These are phyloP conservation scores for Candida ficus DNA, from an alignment of 805 yeast genomes.

Conservation along the genomic window DNA sequence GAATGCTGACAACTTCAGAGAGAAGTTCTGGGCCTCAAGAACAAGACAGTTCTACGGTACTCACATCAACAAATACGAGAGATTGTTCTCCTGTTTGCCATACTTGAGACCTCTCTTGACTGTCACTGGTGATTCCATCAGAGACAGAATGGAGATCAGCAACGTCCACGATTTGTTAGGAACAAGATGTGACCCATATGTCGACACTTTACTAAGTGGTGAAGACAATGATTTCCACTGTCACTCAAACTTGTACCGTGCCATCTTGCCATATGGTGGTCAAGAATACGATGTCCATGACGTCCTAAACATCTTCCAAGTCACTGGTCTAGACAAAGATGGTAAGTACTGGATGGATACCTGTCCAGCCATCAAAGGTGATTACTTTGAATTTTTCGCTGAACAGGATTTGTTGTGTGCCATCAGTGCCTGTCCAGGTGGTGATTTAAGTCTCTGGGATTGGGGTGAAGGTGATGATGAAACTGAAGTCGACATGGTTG, in stretches of 20 bases:
- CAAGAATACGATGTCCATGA: constrained; percentile 66
- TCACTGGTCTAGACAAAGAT: constrained; percentile 59
- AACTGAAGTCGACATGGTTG: constrained; percentile 46
- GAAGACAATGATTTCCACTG: constrained; percentile 64
- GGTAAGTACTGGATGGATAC: constrained; percentile 71
- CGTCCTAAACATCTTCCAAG: constrained; percentile 64
- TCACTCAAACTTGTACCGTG: constrained; percentile 58
- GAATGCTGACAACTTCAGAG: constrained; percentile 57
- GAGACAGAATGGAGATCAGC: constrained; percentile 58
- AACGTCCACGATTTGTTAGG: constrained; percentile 62
- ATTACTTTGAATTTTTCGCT: constrained; percentile 63
- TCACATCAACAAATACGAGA: constrained; percentile 55
- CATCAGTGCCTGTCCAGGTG: constrained; percentile 66
- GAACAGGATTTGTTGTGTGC: constrained; percentile 62
- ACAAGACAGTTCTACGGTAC: constrained; percentile 61
- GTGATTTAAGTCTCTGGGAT: constrained; percentile 63
- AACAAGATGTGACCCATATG: constrained; percentile 67
- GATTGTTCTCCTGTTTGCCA: constrained; percentile 65
- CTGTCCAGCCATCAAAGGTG: constrained; percentile 55
- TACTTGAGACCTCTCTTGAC: constrained; percentile 60
- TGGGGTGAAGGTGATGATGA: constrained; percentile 58
- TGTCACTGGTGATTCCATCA: constrained; percentile 55
- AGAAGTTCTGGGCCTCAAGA: constrained; percentile 65
- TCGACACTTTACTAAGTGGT: constrained; percentile 57
- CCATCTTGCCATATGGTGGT: constrained; percentile 54